These are phyloP conservation scores for Astragalus glycyphyllos DNA, from an alignment of 306 rosid species.

Conservation along the genomic window DNA sequence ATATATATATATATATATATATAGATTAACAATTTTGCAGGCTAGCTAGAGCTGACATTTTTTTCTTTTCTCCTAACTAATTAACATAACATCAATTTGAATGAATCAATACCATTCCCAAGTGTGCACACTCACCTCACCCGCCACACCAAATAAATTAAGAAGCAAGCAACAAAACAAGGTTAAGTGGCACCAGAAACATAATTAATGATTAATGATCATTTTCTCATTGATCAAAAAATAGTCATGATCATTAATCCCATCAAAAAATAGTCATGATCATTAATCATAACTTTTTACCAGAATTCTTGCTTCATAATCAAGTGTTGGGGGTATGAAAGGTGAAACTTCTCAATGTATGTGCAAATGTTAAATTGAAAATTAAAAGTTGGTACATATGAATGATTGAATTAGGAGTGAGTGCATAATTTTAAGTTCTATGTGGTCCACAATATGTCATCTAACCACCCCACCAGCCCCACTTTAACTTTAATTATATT, in stretches of 20 bases:
- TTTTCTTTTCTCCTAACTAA: conserved; percentile 10
- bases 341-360: conserved; percentile 20
- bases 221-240: no score
- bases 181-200: conserved; percentile 22
- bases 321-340: conserved; percentile 38
- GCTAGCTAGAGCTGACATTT: background rate
- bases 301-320: conserved; percentile 46
- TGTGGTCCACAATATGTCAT: conserved; percentile 39
- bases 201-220: conserved; percentile 11
- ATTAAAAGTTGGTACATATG: conserved; percentile 24
- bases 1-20: conserved; percentile 39
- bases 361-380: conserved; percentile 39
- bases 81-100: conserved; percentile 34
- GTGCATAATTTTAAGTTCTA: conserved; percentile 4
- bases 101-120: conserved; percentile 25
- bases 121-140: conserved; percentile 37
- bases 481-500: conserved; percentile 36
- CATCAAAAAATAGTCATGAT: background rate
- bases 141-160: conserved; percentile 25
- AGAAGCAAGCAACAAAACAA: conserved; percentile 2
- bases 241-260: background rate
- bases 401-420: conserved; percentile 51
- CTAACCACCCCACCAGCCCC: conserved; percentile 38
- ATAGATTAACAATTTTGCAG: conserved; percentile 21
- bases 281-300: conserved; percentile 40